Percentiles rank a stretch among this genome's conserved stretches.
Evolutionary conservation across 441 rosid genomes (phyloP).

Genomic region (Breynia disticha): DNA sequence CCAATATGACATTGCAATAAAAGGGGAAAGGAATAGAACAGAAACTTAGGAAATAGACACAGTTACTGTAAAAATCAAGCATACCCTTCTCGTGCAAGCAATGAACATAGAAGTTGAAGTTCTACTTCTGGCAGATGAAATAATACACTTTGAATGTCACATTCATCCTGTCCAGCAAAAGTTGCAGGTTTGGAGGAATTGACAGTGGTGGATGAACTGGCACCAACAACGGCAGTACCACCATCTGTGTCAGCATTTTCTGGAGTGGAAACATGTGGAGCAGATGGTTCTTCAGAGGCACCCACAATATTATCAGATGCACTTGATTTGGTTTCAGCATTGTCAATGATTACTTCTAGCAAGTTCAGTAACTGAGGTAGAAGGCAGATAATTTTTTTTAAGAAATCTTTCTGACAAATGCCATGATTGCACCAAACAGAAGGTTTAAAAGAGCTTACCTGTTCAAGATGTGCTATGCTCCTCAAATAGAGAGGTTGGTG

Average conservation of each 20-base stretch:
- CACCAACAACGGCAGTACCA: constrained; percentile 31
- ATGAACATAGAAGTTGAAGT: constrained; percentile 81
- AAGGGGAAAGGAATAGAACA: background rate
- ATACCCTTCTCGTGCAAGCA: constrained; percentile 98
- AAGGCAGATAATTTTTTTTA: constrained; percentile 8
- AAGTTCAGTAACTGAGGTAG: constrained; percentile 77
- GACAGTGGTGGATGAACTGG: constrained; percentile 27
- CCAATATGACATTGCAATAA: no score
- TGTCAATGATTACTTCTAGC: constrained; percentile 79
- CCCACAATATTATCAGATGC: constrained; percentile 40
- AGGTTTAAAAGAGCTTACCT: constrained; percentile 37
- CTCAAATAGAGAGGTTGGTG: constrained; percentile 89
- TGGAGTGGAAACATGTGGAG: constrained; percentile 29
- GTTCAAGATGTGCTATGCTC: constrained; percentile 97
- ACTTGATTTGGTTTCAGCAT: constrained; percentile 55
- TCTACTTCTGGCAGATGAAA: constrained; percentile 73
- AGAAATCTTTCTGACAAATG: constrained; percentile 4
- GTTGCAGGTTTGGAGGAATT: constrained; percentile 40
- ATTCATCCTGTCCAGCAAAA: constrained; percentile 38
- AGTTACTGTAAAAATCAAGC: background rate
- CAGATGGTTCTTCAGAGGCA: constrained; percentile 35
- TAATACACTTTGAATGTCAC: constrained; percentile 50
- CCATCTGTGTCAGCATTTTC: constrained; percentile 27
- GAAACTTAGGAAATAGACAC: background rate
- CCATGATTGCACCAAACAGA: constrained; percentile 1